phyloP scores from a whole-genome alignment of 2,329 filamentous ascomycete genomes.

The Dryadomyces quercus-mongolicae region DNA sequence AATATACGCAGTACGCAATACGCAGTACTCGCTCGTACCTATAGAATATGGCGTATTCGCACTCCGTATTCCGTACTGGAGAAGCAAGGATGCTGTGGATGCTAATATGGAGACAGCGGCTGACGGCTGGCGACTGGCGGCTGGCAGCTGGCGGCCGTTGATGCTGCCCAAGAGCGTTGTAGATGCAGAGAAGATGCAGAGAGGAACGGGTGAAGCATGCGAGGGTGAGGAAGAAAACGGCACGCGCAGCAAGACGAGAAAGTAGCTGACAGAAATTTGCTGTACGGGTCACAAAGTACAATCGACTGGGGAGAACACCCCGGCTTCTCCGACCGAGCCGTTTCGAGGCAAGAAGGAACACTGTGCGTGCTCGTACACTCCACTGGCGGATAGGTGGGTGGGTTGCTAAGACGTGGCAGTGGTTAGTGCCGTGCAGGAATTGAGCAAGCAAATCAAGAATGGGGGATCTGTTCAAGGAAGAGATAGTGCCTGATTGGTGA shows the following conservation, averaged over 20 bases:
- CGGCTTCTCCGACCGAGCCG: slow-evolving; percentile 8
- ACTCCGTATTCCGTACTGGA: neutral
- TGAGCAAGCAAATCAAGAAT: neutral
- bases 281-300: neutral
- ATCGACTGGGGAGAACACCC: neutral
- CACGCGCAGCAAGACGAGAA: too few relatives aligned
- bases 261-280: too few relatives aligned
- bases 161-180: too few relatives aligned
- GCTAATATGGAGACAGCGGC: neutral
- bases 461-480: neutral
- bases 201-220: too few relatives aligned
- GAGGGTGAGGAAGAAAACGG: too few relatives aligned
- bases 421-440: slow-evolving; percentile 6
- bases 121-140: too few relatives aligned
- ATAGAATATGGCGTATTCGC: too few relatives aligned
- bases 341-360: neutral
- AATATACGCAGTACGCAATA: neutral
- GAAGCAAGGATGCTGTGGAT: neutral
- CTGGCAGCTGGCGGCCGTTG: too few relatives aligned
- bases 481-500: neutral
- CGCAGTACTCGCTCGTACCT: neutral
- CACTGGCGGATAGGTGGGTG: neutral
- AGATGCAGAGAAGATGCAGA: too few relatives aligned
- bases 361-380: slow-evolving; percentile 2
- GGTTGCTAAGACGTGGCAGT: neutral